Evolutionary conservation across 805 yeast species (phyloP), one percentile per base, ranked within the genome.

Genomic region (Kodamaea sagamina): DNA sequence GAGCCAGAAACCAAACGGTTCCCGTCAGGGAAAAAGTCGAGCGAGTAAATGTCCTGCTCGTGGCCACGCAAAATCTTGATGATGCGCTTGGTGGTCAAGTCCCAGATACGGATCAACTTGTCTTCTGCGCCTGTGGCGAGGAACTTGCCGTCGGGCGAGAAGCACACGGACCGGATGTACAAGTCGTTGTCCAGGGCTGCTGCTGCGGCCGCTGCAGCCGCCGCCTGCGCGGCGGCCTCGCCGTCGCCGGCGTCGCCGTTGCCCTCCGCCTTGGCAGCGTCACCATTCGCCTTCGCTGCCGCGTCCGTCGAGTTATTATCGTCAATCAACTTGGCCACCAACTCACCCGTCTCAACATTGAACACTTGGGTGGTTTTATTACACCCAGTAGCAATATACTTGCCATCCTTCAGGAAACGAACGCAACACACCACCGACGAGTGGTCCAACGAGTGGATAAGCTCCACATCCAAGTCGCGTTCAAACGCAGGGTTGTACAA

Each of bases 351-450:
- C 57, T 84, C 85, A 39, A 90, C 97, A 52, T 86, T 86, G 67
- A 84, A 92, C 45, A 92, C 96, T 66, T 90, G 97, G 2, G 98
- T 93, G 32, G 95, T 80, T 62, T 89, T 88, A 71, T 92, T 93
- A 72, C 97, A 90, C 38, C 99, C 99, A 11, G 98, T 92, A 18
- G 98, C 99, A 53, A 92, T 74, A 60, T 79, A 87, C 67, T 86
- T 85, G 49, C 98, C 98, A 62, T 89, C 96, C 51, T 81, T 81
- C 46, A 90, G 82, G 72, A 93, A 92, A 48, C 95, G 78, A 46
- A 92, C 98, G 67, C 98, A 92, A 72, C 98, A 93, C 39, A 92
- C 98, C 35, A 92, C 98, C 1, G 96, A 86, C 11, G 89, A 78
- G 70, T 93, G 98, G 61, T 87, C 95, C 54, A 92, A 78, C 10